phyloP scores from a whole-genome alignment of 352 stramenopile genomes.

The Globisporangium abappressorium region DNA sequence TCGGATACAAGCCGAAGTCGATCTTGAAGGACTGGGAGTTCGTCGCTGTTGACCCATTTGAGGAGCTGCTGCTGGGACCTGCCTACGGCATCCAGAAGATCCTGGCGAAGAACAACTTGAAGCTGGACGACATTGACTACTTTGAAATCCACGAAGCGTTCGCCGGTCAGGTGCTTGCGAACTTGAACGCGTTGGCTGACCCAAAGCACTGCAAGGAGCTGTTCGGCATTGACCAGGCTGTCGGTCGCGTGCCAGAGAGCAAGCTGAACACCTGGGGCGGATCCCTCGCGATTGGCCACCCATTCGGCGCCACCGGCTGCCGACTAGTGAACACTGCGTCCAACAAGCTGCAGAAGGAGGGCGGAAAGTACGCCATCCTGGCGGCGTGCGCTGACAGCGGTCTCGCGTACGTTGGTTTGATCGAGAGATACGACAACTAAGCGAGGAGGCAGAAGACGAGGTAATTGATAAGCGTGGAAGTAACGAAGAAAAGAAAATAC shows the following conservation, averaged over 20 bases:
- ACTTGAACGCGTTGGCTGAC: constrained; percentile 94
- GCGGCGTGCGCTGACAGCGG: constrained; percentile 97
- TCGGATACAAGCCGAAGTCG: constrained; percentile 95
- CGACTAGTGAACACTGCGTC: constrained; percentile 96
- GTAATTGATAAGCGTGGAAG: constrained; percentile 9
- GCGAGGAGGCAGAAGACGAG: neutral
- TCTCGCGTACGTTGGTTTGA: constrained; percentile 93
- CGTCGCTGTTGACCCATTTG: constrained; percentile 95
- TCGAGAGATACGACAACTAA: constrained; percentile 89
- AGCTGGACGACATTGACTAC: constrained; percentile 95
- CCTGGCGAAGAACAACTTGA: constrained; percentile 82
- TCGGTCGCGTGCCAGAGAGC: constrained; percentile 91
- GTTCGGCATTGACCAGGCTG: constrained; percentile 84
- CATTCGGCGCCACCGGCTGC: constrained; percentile 96
- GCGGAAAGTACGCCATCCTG: constrained; percentile 94
- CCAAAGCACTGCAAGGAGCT: constrained; percentile 95
- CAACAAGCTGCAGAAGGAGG: constrained; percentile 96
- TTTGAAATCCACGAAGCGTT: constrained; percentile 99
- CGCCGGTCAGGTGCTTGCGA: constrained; percentile 97
- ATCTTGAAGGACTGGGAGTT: constrained; percentile 96
- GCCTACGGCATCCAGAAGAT: constrained; percentile 93
- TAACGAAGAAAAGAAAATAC: constrained; percentile 3
- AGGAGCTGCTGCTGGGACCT: constrained; percentile 92
- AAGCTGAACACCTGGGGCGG: constrained; percentile 99
- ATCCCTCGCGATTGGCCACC: constrained; percentile 95